Evolutionary conservation across 139 green algal genomes (phyloP).

Genomic region (Yamagishiella unicocca): DNA sequence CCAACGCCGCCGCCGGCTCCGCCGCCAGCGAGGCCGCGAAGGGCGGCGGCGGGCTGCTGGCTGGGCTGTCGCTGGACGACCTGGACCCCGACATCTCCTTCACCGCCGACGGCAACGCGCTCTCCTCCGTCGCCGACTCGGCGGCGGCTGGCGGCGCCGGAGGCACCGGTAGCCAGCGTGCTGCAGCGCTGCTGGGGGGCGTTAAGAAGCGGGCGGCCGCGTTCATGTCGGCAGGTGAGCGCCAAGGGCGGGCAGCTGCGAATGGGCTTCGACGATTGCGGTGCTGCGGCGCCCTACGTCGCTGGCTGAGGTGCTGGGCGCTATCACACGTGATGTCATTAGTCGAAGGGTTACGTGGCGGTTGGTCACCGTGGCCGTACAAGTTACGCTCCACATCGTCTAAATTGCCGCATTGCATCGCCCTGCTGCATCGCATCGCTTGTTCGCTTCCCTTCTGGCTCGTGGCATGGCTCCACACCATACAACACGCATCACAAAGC

Average conservation of each 20-base stretch:
- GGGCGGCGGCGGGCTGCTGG: not conserved
- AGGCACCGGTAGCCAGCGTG: not conserved
- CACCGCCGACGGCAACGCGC: not conserved
- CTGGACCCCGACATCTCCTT: slow-evolving; percentile 7
- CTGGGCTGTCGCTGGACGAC: slow-evolving; percentile 1
- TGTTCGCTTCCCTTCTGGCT: too few relatives aligned
- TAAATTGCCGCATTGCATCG: too few relatives aligned
- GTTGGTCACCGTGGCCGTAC: too few relatives aligned
- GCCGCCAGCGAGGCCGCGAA: not conserved
- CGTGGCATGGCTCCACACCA: too few relatives aligned
- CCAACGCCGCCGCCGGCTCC: not conserved
- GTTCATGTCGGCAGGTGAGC: slow-evolving; percentile 24
- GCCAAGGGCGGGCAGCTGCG: not conserved
- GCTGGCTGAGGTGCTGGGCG: too few relatives aligned
- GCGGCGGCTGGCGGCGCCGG: not conserved
- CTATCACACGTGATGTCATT: too few relatives aligned
- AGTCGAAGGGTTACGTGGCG: too few relatives aligned
- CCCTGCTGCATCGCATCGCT: too few relatives aligned
- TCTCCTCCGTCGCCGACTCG: not conserved
- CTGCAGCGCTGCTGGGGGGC: slow-evolving; percentile 6
- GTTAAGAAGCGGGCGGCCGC: not conserved
- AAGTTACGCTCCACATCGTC: too few relatives aligned
- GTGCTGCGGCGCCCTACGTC: too few relatives aligned
- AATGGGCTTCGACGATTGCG: not conserved
- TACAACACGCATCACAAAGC: too few relatives aligned